A percentile compares a stretch with the other conserved stretches of the same genome.
Evolutionary conservation across 192 early-diverging fungal genomes (phyloP).

Genomic region (Backusella westeae): DNA sequence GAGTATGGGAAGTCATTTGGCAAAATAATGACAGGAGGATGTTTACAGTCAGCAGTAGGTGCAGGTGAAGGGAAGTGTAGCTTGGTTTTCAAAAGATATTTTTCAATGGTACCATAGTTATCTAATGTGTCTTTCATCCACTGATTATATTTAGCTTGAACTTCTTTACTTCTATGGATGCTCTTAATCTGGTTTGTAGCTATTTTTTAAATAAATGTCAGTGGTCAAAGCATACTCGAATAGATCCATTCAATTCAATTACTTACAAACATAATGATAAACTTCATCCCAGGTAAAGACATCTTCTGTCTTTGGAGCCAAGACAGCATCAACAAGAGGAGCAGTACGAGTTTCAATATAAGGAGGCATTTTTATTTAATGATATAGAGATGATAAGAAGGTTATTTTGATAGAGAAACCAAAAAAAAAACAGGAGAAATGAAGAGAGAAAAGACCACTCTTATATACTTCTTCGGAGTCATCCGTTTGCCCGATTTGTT

Average conservation of each 20-base stretch:
- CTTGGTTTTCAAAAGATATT: slow-evolving; percentile 22
- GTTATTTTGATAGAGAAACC: neutral
- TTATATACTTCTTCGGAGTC: slow-evolving; percentile 3
- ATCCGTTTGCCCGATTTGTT: neutral
- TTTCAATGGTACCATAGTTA: slow-evolving; percentile 29
- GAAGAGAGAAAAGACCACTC: neutral
- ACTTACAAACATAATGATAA: slow-evolving; percentile 30
- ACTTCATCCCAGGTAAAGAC: slow-evolving; percentile 24
- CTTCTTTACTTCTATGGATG: slow-evolving; percentile 14
- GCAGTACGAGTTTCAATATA: neutral
- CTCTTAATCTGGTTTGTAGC: slow-evolving; percentile 29
- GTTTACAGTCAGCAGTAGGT: neutral
- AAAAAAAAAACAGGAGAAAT: neutral
- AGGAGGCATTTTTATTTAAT: neutral
- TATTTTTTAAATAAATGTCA: neutral
- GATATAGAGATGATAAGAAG: neutral
- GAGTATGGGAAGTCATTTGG: slow-evolving; percentile 34
- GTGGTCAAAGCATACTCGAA: neutral
- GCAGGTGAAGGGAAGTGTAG: slow-evolving; percentile 3
- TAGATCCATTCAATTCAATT: neutral
- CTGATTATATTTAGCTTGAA: slow-evolving; percentile 19
- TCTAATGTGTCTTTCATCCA: slow-evolving; percentile 23
- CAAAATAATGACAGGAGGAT: slow-evolving; percentile 21
- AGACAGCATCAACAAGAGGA: neutral
- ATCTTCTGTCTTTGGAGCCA: neutral